Percentiles rank a stretch among this genome's conserved stretches.
phyloP scores from a whole-genome alignment of 306 rosid species.

The Cercis canadensis region DNA sequence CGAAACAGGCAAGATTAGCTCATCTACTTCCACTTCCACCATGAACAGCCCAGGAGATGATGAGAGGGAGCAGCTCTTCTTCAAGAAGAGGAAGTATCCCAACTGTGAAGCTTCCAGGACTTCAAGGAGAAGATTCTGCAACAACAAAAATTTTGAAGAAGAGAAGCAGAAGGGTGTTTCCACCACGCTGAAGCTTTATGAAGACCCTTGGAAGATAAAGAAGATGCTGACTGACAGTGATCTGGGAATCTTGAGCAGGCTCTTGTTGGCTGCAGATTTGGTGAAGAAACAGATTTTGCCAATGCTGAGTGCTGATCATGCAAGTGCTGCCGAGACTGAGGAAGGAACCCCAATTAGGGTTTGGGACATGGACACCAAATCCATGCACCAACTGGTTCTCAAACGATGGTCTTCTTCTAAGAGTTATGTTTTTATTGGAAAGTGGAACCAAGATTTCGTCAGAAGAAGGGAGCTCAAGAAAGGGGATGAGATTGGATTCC shows the following conservation, averaged over 20 bases:
- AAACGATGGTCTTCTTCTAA: constrained; percentile 11
- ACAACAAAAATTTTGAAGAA: neutral
- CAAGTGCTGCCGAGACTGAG: neutral
- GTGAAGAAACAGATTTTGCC: constrained; percentile 6
- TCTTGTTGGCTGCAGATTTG: constrained; percentile 2
- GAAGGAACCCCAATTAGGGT: neutral
- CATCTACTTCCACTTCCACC: neutral
- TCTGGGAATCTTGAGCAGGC: constrained; percentile 22
- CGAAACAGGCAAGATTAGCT: too few relatives aligned
- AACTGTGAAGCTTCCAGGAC: neutral
- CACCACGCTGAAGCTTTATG: constrained; percentile 8
- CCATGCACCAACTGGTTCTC: constrained; percentile 10
- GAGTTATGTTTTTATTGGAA: constrained; percentile 3
- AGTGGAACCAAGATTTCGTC: constrained; percentile 35
- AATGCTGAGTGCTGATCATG: neutral
- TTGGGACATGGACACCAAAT: constrained; percentile 6
- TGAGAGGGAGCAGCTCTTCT: neutral
- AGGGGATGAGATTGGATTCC: constrained; percentile 30
- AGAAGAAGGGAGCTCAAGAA: constrained; percentile 15
- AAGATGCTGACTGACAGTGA: constrained; percentile 19
- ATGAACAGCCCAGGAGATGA: constrained; percentile 8
- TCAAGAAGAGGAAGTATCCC: neutral
- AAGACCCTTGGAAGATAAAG: constrained; percentile 22
- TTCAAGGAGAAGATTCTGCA: neutral
- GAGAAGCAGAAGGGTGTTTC: neutral